Base-by-base conservation (phyloP, 148 eudicot genomes). In the Chenopodium album region DNA sequence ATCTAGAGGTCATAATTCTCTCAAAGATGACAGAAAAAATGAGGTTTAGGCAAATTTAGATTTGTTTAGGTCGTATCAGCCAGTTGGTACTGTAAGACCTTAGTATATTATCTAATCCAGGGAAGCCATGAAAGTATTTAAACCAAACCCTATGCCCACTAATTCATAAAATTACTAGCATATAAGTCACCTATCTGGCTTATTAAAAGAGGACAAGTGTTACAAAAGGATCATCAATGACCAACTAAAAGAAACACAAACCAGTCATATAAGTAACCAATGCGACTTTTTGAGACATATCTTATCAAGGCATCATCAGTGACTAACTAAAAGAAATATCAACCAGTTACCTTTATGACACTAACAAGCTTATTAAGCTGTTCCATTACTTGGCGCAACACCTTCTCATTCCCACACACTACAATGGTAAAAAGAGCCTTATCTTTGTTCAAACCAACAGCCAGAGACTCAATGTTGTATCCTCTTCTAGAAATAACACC, bases 401-500 rank as follows among this genome's bases (percentile, higher is more conserved):
- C 90, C 84, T 88, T 91, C 22, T 95, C 97, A 74, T 95, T 93
- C 66, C 98, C 98, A 83, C 92, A 83, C 52, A 95, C 98, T 75
- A 93, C 97, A 84, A 95, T 91, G 34, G 98, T 93, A 83, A 95
- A 95, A 19, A 95, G 83, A 62, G 98, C 98, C 86, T 91, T 95
- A 86, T 95, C 98, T 86, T 89, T 91, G 87, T 95, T 95, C 73
- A 95, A 82, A 76, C 98, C 97, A 82, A 95, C 98, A 73, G 98
- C 98, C 46, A 95, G 92, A n/a, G 98, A 93, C 90, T 95, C 98
- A 41, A 95, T 95, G 83, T 95, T 95, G 84, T 90, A 95, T 73
- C 98, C 98, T 86, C 98, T 87, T 75, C 97, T 88, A 78, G 98
- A 93, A 83, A 95, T 92, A 46, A 95, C 98, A 2, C 98, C 98